Conservation (phyloP, 768 basidiomycete species). For the Stropharia rugosoannulata region DNA sequence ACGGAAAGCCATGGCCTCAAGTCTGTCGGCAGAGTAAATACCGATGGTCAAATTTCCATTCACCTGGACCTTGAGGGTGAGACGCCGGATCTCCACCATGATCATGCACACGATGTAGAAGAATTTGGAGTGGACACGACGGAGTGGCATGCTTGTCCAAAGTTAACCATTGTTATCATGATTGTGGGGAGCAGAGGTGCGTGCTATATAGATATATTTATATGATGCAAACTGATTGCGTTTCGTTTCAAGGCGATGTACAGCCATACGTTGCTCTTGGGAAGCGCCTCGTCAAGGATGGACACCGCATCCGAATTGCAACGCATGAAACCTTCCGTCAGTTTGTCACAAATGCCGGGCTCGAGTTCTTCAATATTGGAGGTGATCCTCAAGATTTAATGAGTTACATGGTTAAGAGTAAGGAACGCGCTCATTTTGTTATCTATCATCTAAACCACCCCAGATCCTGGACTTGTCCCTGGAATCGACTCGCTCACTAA, state of each 20-base stretch:
- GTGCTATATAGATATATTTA: slow-evolving; percentile 8
- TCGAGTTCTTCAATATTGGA: slow-evolving; percentile 63
- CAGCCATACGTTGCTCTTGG: slow-evolving; percentile 67
- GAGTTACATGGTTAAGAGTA: slow-evolving; percentile 75
- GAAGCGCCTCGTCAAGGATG: slow-evolving; percentile 42
- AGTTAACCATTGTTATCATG: slow-evolving; percentile 61
- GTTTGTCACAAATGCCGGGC: slow-evolving; percentile 48
- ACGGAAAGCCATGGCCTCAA: slow-evolving; percentile 40
- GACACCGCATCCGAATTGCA: slow-evolving; percentile 61
- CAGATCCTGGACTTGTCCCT: slow-evolving; percentile 66
- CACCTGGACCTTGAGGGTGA: slow-evolving; percentile 46
- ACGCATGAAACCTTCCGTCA: slow-evolving; percentile 59
- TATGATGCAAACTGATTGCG: neutral
- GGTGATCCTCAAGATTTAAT: slow-evolving; percentile 65
- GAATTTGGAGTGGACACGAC: slow-evolving; percentile 48
- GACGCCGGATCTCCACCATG: slow-evolving; percentile 49
- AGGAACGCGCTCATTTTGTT: slow-evolving; percentile 13
- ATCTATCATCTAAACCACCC: neutral
- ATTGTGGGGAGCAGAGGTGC: slow-evolving; percentile 65
- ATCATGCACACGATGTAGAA: slow-evolving; percentile 42
- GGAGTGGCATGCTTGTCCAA: slow-evolving; percentile 35
- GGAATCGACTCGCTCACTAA: slow-evolving; percentile 56
- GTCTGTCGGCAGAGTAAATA: slow-evolving; percentile 38
- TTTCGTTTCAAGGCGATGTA: slow-evolving; percentile 48
- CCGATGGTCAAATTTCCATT: slow-evolving; percentile 47